Evolutionary conservation across 1,139 yeast genomes (phyloP).

Genomic region (Yamadazyma atlantica): DNA sequence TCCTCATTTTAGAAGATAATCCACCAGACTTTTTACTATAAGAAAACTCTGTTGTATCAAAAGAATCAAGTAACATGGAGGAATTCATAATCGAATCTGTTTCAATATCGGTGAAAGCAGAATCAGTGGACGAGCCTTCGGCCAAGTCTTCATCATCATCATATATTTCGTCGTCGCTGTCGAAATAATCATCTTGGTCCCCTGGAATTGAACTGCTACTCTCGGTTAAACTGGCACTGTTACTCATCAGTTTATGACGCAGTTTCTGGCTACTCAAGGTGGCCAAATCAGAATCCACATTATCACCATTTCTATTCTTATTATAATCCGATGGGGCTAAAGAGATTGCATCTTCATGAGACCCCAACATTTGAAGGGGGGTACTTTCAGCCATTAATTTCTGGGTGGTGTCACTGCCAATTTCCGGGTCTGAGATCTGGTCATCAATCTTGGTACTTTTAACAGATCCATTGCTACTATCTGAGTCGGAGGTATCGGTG

Average conservation of each 20-base stretch:
- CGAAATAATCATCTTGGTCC: conserved; percentile 4
- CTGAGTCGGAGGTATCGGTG: conserved; percentile 2
- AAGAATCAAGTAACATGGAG: conserved; percentile 31
- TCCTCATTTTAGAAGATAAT: conserved; percentile 12
- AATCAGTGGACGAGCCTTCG: conserved; percentile 35
- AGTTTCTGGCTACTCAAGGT: not conserved
- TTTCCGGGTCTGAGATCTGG: conserved; percentile 3
- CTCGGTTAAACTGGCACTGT: not conserved
- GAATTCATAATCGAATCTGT: conserved; percentile 38
- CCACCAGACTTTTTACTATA: conserved; percentile 18
- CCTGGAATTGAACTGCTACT: not conserved
- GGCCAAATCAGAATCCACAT: not conserved
- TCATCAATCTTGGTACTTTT: conserved; percentile 10
- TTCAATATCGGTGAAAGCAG: conserved; percentile 48
- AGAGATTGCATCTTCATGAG: not conserved
- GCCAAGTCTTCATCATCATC: conserved; percentile 23
- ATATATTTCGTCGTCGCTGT: conserved; percentile 19
- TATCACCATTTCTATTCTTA: not conserved
- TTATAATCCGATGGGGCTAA: not conserved
- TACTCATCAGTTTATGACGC: not conserved
- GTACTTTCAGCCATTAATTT: conserved; percentile 9
- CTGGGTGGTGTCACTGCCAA: conserved; percentile 18
- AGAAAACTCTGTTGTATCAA: conserved; percentile 17
- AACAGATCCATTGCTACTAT: conserved; percentile 15
- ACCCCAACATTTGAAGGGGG: not conserved